These are phyloP conservation scores for Naganishia albida DNA, from an alignment of 1,284 basidiomycete species.

Conservation along the genomic window DNA sequence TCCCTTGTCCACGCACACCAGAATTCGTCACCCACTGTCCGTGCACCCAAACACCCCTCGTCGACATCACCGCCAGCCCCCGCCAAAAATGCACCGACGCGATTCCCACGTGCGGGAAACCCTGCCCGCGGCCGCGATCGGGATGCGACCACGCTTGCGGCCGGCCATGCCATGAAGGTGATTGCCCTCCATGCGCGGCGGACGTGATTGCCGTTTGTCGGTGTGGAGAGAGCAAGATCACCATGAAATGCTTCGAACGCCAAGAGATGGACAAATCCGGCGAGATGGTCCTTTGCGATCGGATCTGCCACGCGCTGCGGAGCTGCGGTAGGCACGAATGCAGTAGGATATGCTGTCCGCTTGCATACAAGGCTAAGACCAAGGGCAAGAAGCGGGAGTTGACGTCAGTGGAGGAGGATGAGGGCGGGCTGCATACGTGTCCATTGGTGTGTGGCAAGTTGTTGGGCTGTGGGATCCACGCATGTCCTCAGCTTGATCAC, in stretches of 20 bases:
- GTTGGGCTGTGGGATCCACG: constrained; percentile 72
- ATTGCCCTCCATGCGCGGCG: constrained; percentile 72
- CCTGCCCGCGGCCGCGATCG: constrained; percentile 66
- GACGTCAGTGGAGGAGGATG: constrained; percentile 40
- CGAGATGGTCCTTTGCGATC: constrained; percentile 67
- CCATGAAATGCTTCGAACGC: constrained; percentile 58
- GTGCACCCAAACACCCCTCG: constrained; percentile 69
- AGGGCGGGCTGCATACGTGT: constrained; percentile 71
- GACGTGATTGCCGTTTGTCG: constrained; percentile 71
- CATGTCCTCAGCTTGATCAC: constrained; percentile 75
- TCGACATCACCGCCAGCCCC: constrained; percentile 48
- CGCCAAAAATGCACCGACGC: constrained; percentile 69
- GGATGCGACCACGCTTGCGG: constrained; percentile 70
- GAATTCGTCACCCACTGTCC: constrained; percentile 70
- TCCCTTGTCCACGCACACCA: constrained; percentile 73
- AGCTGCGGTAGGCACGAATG: constrained; percentile 80
- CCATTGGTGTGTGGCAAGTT: constrained; percentile 72
- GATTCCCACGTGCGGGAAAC: constrained; percentile 72
- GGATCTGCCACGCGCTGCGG: constrained; percentile 64
- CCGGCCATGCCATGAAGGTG: constrained; percentile 57
- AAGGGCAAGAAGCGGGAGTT: constrained; percentile 62
- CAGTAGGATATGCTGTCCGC: constrained; percentile 74
- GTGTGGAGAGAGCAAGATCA: constrained; percentile 66
- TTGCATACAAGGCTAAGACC: constrained; percentile 66
- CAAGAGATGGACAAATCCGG: constrained; percentile 46